Evolutionary conservation across 257 asterid species (phyloP), one percentile per base, ranked within the genome.

Genomic region (Knoxia roxburghii): DNA sequence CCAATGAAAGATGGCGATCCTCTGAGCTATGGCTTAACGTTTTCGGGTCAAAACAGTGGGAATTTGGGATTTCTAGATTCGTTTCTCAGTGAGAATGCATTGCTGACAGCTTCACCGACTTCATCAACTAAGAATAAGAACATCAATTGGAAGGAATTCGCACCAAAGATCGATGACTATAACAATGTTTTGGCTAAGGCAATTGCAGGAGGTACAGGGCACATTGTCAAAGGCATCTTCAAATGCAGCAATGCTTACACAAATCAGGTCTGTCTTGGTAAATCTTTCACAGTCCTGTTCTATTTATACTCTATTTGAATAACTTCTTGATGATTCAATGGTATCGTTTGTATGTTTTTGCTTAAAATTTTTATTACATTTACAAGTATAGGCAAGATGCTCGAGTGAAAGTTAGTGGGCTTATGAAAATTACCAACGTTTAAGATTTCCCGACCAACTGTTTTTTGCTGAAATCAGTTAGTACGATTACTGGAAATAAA

Each of bases 191-290:
- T 90, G 84, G 96, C 87, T 0, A 90, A 80, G 79, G 97, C 97
- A 1, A 90, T 90, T 55, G 95, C 96, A 0, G 86, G 85, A 43
- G 97, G 97, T 26, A 90, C 95, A 0, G 97, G 97, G 1, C 86
- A 86, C 56, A 82, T 88, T 76, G 92, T 88, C 11, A 85, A 80
- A 77, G 96, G 96, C 15, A 86, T 88, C 32, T 90, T 90, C 77
- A 83, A 62, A 72, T 79, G 88, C 73, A 84, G 90, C 85, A 88
- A 86, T 74, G 90, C 87, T 72, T 86, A 90, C 61, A 68, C 84
- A 35, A 88, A 86, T 65, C 85, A 86, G 95, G 97, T 88, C 61
- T 7, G 46, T 40, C 45, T 29, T 41, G 2, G 13, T 33, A 27
- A 23, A 39, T 30, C n/a, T n/a, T n/a, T n/a, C n/a, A n/a, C n/a